Evolutionary conservation across 805 yeast genomes (phyloP).

Genomic region (Yarrowia divulgata): DNA sequence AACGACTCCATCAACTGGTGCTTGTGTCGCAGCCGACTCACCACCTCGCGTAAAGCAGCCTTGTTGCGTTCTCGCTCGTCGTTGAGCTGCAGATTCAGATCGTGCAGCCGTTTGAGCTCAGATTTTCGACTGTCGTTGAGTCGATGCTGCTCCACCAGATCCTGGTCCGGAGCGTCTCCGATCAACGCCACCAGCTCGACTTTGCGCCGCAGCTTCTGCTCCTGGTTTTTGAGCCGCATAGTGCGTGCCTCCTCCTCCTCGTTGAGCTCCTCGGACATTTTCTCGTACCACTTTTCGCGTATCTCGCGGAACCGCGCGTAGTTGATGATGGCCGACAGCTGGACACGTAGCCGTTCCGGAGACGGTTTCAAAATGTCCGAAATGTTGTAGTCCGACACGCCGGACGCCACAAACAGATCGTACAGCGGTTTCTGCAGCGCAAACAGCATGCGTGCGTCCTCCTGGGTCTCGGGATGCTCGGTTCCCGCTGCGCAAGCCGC

Average conservation of each 20-base stretch:
- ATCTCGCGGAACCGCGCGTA: slow-evolving; percentile 35
- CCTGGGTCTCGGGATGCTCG: slow-evolving; percentile 33
- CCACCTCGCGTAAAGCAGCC: slow-evolving; percentile 6
- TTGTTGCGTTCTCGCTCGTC: slow-evolving; percentile 26
- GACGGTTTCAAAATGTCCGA: slow-evolving; percentile 31
- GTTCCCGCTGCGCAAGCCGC: slow-evolving; percentile 17
- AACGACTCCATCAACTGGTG: slow-evolving; percentile 36
- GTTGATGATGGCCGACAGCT: slow-evolving; percentile 37
- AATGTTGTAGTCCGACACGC: slow-evolving; percentile 33
- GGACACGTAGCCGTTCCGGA: slow-evolving; percentile 19
- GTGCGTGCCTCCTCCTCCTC: slow-evolving; percentile 25
- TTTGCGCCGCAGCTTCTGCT: slow-evolving; percentile 12
- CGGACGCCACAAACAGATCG: slow-evolving; percentile 34
- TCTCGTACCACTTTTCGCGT: slow-evolving; percentile 28
- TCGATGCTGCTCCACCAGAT: slow-evolving; percentile 16
- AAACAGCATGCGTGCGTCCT: slow-evolving; percentile 14
- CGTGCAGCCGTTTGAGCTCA: slow-evolving; percentile 25
- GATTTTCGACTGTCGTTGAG: neutral
- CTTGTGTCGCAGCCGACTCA: slow-evolving; percentile 11
- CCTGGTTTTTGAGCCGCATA: slow-evolving; percentile 10
- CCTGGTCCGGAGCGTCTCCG: slow-evolving; percentile 10
- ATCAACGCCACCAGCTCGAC: slow-evolving; percentile 8
- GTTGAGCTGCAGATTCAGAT: slow-evolving; percentile 14
- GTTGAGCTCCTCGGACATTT: slow-evolving; percentile 30
- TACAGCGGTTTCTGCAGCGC: slow-evolving; percentile 33